Evolutionary conservation across 768 basidiomycete genomes (phyloP), one percentile per base, ranked within the genome.

Genomic region (Auriculariales sp.): DNA sequence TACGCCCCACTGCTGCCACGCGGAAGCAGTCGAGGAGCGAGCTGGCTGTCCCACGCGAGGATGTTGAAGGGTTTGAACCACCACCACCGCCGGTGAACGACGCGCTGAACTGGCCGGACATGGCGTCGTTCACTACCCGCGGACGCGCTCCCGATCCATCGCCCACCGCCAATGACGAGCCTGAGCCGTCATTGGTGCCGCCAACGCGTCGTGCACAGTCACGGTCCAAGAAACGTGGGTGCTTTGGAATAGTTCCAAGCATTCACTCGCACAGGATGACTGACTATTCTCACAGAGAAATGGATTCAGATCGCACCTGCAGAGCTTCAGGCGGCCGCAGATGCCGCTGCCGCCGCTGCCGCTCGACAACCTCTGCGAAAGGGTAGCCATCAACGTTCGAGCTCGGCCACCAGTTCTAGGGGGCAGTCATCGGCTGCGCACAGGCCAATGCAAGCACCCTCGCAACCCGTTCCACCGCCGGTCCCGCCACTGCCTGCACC

Each of bases 261-360:
- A 32, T 32, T 25, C n/a, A 4, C 12, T 39, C 34, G 27, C 15
- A 9, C n/a, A 72, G 73, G 66, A 54, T 76, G 76, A 61, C 78
- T 77, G 63, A 62, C 71, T 25, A 24, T 25, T 25, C 12, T 19
- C 22, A 25, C 39, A 44, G 39, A 44, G 4, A 79, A 78, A 63
- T 79, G 79, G 79, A 69, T 73, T 0, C 67, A 69, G n/a, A 75
- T 79, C 35, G 76, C 78, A 2, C 64, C 74, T 0, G 64, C 69
- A 48, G 78, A 79, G 55, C 65, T 78, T 14, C 73, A 74, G 56
- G 75, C 73, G 4, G 69, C 75, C 14, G 68, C 71, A 10, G 74
- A 78, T 53, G 68, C 70, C 5, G 55, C 56, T 2, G 62, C 65
- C 69, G 10, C 62, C 66, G 7, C 69, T 67, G 47, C 49, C 64